phyloP scores from a whole-genome alignment of 805 yeast genomes.

The Yamadazyma philogaea region DNA sequence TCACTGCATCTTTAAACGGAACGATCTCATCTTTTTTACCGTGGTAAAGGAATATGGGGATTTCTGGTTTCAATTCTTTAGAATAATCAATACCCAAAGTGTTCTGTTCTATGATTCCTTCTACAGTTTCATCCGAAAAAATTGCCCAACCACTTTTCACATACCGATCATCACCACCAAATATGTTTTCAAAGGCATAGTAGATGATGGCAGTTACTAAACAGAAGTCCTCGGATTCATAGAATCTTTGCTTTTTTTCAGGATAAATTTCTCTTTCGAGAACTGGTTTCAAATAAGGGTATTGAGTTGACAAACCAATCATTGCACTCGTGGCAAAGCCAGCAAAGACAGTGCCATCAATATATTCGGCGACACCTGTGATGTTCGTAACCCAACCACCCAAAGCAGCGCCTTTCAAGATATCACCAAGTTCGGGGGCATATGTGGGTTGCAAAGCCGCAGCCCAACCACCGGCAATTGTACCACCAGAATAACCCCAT shows the following conservation, averaged over 20 bases:
- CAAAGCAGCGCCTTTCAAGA: constrained; percentile 26
- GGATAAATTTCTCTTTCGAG: not conserved
- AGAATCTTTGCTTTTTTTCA: constrained; percentile 1
- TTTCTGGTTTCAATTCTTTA: constrained; percentile 17
- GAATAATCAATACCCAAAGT: constrained; percentile 19
- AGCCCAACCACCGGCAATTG: constrained; percentile 36
- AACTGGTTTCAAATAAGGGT: constrained; percentile 20
- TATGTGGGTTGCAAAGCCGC: constrained; percentile 30
- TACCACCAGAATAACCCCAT: constrained; percentile 39
- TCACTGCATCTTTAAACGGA: constrained; percentile 21
- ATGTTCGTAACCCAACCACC: constrained; percentile 34
- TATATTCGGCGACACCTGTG: constrained; percentile 20
- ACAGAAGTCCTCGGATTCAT: constrained; percentile 6
- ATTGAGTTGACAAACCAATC: constrained; percentile 26
- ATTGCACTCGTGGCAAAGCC: constrained; percentile 28
- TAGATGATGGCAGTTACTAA: constrained; percentile 8
- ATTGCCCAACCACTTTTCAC: constrained; percentile 12
- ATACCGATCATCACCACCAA: constrained; percentile 11
- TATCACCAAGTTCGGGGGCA: constrained; percentile 27
- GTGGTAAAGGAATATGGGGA: constrained; percentile 25
- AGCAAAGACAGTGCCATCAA: constrained; percentile 24
- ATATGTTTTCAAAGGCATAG: constrained; percentile 10
- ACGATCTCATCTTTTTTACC: constrained; percentile 22
- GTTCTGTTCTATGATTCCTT: constrained; percentile 18
- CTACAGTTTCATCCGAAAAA: constrained; percentile 14